phyloP scores from a whole-genome alignment of 352 stramenopile genomes.

The Poterioochromonas sp. region DNA sequence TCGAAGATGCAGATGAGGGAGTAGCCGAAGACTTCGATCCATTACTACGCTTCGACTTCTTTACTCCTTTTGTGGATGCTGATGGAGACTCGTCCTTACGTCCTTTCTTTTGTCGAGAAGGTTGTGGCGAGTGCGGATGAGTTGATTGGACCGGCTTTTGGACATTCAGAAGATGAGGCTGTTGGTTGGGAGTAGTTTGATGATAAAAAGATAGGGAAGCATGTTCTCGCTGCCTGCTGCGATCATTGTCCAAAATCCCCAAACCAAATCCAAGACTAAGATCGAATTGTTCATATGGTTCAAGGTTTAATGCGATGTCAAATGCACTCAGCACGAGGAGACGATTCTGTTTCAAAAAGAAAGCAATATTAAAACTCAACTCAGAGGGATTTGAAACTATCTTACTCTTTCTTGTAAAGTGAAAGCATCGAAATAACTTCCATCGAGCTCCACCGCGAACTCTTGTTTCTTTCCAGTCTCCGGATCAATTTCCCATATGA shows the following conservation, averaged over 20 bases:
- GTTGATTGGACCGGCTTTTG: not conserved
- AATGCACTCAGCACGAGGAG: slow-evolving; percentile 26
- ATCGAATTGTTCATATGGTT: slow-evolving; percentile 20
- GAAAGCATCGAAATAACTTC: not conserved
- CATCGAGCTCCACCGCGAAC: not conserved
- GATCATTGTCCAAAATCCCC: slow-evolving; percentile 17
- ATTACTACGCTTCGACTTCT: not conserved
- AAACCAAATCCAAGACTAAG: slow-evolving; percentile 18
- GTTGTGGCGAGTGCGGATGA: not conserved
- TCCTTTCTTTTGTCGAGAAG: not conserved
- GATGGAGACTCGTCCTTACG: not conserved
- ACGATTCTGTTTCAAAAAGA: not conserved
- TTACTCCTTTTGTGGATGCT: not conserved
- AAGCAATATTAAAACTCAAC: not conserved
- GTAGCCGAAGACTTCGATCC: not conserved
- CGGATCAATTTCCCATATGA: slow-evolving; percentile 18
- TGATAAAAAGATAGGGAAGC: not conserved
- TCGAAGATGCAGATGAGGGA: not conserved
- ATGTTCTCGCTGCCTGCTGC: not conserved
- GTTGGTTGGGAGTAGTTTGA: not conserved
- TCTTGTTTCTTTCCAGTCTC: not conserved
- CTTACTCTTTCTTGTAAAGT: not conserved
- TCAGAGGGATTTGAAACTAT: not conserved
- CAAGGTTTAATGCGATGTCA: not conserved
- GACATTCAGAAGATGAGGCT: not conserved